A percentile compares a stretch with the other conserved stretches of the same genome.
phyloP scores from a whole-genome alignment of 75 land plant species.

The Cunninghamia lanceolata region DNA sequence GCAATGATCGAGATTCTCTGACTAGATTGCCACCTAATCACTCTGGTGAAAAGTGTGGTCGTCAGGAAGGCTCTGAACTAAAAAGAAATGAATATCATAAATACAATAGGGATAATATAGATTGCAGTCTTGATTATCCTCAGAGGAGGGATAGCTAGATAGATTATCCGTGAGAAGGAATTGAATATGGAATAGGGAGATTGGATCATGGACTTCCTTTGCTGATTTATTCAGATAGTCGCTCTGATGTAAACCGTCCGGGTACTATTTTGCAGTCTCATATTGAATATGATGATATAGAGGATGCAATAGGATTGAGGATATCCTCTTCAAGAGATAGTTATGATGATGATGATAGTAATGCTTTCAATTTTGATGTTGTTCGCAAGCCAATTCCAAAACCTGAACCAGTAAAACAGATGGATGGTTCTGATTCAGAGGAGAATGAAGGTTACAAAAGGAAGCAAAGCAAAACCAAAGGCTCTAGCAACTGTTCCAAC shows the following conservation, averaged over 20 bases:
- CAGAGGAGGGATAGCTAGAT: background rate
- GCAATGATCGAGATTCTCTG: background rate
- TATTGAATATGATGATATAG: constrained; percentile 7
- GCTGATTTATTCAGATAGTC: background rate
- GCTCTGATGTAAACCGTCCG: background rate
- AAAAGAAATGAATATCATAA: constrained; percentile 7
- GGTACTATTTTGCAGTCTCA: background rate
- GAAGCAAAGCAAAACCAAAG: constrained; percentile 43
- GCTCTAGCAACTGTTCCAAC: constrained; percentile 17
- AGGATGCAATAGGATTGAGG: background rate
- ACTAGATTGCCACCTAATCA: background rate
- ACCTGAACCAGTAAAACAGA: background rate
- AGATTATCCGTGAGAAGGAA: constrained; percentile 6
- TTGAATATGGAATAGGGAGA: constrained; percentile 24
- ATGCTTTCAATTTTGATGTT: constrained; percentile 1
- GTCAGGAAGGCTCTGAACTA: background rate
- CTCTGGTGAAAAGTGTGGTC: constrained; percentile 5
- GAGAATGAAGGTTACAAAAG: constrained; percentile 25
- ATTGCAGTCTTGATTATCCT: no score
- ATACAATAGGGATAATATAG: background rate
- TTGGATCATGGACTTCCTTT: constrained; percentile 1
- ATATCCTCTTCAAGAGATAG: constrained; percentile 6
- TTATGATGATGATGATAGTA: constrained; percentile 1
- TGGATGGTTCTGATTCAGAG: constrained; percentile 28
- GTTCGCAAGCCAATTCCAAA: constrained; percentile 1